Evolutionary conservation across 2,329 filamentous ascomycete species (phyloP).

Genomic region (Pseudomassariella vexata): DNA sequence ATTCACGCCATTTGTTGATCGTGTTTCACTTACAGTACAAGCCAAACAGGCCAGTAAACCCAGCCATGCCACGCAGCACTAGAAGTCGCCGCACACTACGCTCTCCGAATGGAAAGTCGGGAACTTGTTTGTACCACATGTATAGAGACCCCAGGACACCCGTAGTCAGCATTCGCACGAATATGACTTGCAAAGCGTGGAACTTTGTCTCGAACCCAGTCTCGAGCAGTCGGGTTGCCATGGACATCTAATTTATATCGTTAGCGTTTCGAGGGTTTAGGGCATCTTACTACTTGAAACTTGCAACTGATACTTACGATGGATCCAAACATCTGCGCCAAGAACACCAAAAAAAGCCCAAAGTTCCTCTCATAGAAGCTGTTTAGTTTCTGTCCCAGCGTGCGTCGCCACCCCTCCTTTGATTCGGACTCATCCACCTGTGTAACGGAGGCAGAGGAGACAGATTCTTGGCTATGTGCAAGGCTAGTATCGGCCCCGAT

Average conservation of each 20-base stretch:
- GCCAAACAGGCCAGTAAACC: constrained; percentile 62
- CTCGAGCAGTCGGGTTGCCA: constrained; percentile 30
- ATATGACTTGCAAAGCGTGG: constrained; percentile 36
- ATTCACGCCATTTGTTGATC: not conserved
- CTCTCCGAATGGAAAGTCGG: constrained; percentile 61
- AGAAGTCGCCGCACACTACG: constrained; percentile 58
- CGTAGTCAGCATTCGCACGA: constrained; percentile 34
- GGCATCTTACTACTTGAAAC: not conserved
- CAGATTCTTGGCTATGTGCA: too few relatives aligned
- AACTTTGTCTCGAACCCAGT: constrained; percentile 28
- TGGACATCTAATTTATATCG: too few relatives aligned
- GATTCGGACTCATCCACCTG: too few relatives aligned
- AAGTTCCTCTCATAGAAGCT: constrained; percentile 42
- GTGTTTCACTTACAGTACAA: constrained; percentile 27
- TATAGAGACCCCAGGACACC: constrained; percentile 29
- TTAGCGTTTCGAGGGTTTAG: not conserved
- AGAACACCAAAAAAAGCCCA: constrained; percentile 32
- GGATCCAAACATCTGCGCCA: constrained; percentile 34
- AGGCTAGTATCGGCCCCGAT: too few relatives aligned
- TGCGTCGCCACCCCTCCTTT: too few relatives aligned
- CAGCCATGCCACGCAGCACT: constrained; percentile 56
- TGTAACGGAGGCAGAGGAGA: too few relatives aligned
- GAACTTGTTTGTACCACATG: constrained; percentile 36
- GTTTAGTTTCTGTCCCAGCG: constrained; percentile 11
- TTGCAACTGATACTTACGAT: constrained; percentile 29